These are phyloP conservation scores for Zygosaccharomyces sapae DNA, from an alignment of 1,139 yeast genomes.

Conservation along the genomic window DNA sequence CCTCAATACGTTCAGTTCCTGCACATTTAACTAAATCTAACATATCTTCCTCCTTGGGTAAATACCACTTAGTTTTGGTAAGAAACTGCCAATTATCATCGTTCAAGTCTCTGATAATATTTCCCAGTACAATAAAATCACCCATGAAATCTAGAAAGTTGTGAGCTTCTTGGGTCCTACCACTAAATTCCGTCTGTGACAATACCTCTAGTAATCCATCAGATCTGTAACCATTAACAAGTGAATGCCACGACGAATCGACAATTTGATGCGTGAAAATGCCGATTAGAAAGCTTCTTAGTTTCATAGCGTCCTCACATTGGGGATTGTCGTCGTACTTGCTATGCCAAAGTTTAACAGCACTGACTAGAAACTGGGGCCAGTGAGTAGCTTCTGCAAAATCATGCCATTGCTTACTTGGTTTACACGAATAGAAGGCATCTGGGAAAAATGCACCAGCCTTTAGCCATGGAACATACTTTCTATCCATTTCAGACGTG, in stretches of 20 bases:
- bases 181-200: slow-evolving; percentile 48
- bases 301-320: slow-evolving; percentile 26
- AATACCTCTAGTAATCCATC: slow-evolving; percentile 51
- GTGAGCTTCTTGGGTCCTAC: slow-evolving; percentile 47
- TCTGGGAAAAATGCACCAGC: slow-evolving; percentile 64
- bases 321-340: slow-evolving; percentile 29
- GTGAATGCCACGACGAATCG: slow-evolving; percentile 62
- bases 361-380: slow-evolving; percentile 53
- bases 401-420: slow-evolving; percentile 37
- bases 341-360: slow-evolving; percentile 41
- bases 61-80: slow-evolving; percentile 41
- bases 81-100: slow-evolving; percentile 32
- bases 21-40: slow-evolving; percentile 27
- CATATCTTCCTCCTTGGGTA: slow-evolving; percentile 43
- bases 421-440: slow-evolving; percentile 51
- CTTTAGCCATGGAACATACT: slow-evolving; percentile 30
- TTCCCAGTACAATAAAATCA: slow-evolving; percentile 46
- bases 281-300: slow-evolving; percentile 53
- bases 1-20: slow-evolving; percentile 11
- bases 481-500: slow-evolving; percentile 16
- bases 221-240: slow-evolving; percentile 38
- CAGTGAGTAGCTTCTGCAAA: slow-evolving; percentile 60
- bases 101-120: slow-evolving; percentile 34
- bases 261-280: slow-evolving; percentile 54
- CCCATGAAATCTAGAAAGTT: slow-evolving; percentile 53